These are phyloP conservation scores for Akanthomyces lecanii DNA, from an alignment of 2,329 filamentous ascomycete species.

Conservation along the genomic window DNA sequence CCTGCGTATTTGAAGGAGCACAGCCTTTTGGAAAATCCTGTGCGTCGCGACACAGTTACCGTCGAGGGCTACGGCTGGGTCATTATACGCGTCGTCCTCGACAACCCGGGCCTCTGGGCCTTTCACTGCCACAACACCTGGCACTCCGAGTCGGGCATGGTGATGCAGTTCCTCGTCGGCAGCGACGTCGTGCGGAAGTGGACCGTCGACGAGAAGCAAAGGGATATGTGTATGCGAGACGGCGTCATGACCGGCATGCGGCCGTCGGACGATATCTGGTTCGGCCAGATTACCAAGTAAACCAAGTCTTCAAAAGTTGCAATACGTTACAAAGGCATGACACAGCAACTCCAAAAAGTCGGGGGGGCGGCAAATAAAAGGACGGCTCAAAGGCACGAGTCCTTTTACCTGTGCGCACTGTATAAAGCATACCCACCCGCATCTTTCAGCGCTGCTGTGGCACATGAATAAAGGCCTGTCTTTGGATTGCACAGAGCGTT, in stretches of 20 bases:
- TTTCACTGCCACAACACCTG: slow-evolving; percentile 57
- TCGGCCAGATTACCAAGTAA: slow-evolving; percentile 25
- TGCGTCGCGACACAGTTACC: slow-evolving; percentile 42
- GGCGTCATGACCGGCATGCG: slow-evolving; percentile 31
- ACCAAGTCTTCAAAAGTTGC: neutral
- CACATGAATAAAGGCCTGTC: too few relatives aligned
- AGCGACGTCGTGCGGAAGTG: slow-evolving; percentile 27
- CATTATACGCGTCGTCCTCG: slow-evolving; percentile 49
- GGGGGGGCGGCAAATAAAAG: too few relatives aligned
- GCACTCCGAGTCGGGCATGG: slow-evolving; percentile 54
- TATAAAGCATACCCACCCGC: too few relatives aligned
- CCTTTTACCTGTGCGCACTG: too few relatives aligned
- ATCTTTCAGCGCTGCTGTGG: too few relatives aligned
- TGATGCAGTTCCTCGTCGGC: slow-evolving; percentile 51
- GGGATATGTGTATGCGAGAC: slow-evolving; percentile 26
- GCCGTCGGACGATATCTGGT: slow-evolving; percentile 35
- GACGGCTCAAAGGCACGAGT: too few relatives aligned
- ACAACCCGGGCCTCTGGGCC: slow-evolving; percentile 56
- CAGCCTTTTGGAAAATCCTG: slow-evolving; percentile 28
- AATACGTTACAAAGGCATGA: neutral
- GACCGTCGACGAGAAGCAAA: slow-evolving; percentile 23
- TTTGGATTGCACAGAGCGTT: too few relatives aligned
- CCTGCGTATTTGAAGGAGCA: slow-evolving; percentile 24
- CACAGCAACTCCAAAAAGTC: too few relatives aligned
- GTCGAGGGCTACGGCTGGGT: slow-evolving; percentile 53